phyloP scores from a whole-genome alignment of 495 filamentous ascomycete genomes.

The Articulospora tetracladia region DNA sequence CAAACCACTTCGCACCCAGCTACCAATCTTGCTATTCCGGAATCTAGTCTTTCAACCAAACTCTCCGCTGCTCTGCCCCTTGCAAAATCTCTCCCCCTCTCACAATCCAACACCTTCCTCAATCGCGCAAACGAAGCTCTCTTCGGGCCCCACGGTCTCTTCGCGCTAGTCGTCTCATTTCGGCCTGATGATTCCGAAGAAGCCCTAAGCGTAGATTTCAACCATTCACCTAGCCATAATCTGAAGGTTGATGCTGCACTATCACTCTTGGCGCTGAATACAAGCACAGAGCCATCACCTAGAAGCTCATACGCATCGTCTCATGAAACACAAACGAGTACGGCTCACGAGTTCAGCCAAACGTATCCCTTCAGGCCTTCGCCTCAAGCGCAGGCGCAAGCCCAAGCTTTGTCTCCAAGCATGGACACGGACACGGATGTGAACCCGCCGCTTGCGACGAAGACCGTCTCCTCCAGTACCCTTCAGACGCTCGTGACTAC shows the following conservation, averaged over 20 bases:
- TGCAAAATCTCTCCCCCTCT: neutral
- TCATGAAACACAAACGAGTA: neutral
- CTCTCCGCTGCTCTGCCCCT: neutral
- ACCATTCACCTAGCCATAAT: neutral
- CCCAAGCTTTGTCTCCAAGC: too few species aligned
- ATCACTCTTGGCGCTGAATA: neutral
- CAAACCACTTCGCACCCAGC: neutral
- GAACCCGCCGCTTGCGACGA: too few species aligned
- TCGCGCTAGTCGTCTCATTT: slow-evolving; percentile 16
- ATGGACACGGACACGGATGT: too few species aligned
- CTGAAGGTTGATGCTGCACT: neutral
- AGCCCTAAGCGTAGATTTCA: neutral
- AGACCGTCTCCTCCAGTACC: neutral
- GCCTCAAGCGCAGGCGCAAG: neutral
- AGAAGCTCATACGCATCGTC: neutral
- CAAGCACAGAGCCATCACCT: neutral
- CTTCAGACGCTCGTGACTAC: neutral
- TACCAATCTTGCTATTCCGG: neutral
- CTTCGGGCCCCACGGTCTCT: slow-evolving; percentile 17
- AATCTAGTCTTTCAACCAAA: neutral
- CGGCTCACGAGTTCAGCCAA: neutral
- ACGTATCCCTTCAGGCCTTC: neutral
- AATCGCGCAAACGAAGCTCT: slow-evolving; percentile 13
- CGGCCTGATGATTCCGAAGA: neutral
- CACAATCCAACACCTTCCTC: slow-evolving; percentile 13